phyloP scores from a whole-genome alignment of 345 rosid species.

The Corymbia maculata region DNA sequence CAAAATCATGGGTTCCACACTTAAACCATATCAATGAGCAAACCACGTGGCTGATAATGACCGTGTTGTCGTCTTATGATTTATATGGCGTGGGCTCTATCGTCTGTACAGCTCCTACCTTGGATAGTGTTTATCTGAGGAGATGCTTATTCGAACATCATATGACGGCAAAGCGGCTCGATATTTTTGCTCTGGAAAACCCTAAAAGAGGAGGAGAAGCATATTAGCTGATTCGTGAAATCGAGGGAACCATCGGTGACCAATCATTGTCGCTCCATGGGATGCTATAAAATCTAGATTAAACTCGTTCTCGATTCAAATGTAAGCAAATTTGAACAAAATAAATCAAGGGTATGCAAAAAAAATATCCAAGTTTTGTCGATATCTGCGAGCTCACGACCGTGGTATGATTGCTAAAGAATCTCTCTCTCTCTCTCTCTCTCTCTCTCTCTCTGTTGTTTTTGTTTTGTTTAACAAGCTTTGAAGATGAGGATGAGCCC shows the following conservation, averaged over 20 bases:
- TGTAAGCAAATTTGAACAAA: background rate
- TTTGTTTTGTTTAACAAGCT: constrained; percentile 8
- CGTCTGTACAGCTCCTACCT: background rate
- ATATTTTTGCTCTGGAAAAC: background rate
- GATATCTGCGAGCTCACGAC: background rate
- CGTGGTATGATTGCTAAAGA: background rate
- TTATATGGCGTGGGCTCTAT: background rate
- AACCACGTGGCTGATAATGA: background rate
- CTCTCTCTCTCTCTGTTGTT: background rate
- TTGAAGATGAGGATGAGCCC: background rate
- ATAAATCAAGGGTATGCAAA: background rate
- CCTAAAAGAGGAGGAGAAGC: background rate
- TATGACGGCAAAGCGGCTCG: background rate
- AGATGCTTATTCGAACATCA: background rate
- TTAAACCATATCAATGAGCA: background rate
- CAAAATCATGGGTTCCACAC: background rate
- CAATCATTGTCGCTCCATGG: background rate
- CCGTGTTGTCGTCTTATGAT: background rate
- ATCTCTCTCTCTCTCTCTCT: background rate
- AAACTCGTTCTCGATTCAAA: background rate
- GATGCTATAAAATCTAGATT: background rate
- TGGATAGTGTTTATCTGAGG: background rate
- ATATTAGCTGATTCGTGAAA: background rate
- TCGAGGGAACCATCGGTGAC: background rate
- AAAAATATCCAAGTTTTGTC: background rate